Base-by-base conservation (phyloP, 352 stramenopile genomes). In the Globisporangium radiosum region DNA sequence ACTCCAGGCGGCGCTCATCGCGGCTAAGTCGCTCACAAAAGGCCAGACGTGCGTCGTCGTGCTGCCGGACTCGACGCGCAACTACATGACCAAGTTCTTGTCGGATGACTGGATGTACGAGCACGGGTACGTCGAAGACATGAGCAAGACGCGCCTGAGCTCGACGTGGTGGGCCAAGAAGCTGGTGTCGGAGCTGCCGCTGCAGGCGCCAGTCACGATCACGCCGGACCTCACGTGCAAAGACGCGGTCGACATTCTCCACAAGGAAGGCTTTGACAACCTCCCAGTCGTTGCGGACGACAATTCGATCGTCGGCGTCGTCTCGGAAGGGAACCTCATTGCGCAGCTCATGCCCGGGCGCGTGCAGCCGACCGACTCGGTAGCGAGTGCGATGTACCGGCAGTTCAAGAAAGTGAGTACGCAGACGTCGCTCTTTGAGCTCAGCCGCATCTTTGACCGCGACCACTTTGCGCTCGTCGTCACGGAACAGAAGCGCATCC, bases 71-170 rank as follows among this genome's bases (percentile, higher is more conserved):
- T 97, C 83, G 51, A 96, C 97, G 17, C 78, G 95, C 33, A 99
- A 99, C 77, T 99, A 99, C 88, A 98, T 98, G 94, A 97, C 81
- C 65, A 99, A 99, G 76, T 97, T 97, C 61, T 62, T 98, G 19
- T 96, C 84, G 56, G 93, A 99, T 76, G 79, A 96, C 66, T 99
- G 96, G 96, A 93, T 93, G 84, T 90, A 78, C 54, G 79, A 81
- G 45, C 84, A 92, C 70, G 69, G 83, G 47, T 92, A 71, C 51
- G 78, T 89, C 33, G 72, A 80, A 53, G 83, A 85, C 65, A 72
- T 76, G 54, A 62, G 88, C 52, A 80, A 92, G 68, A 75, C 80
- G 55, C 69, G 77, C 42, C 68, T 91, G 39, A 91, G 88, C 57
- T 92, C 83, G 54, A 91, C 85, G 53, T 98, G 95, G 95, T 99